phyloP scores from a whole-genome alignment of 2,329 filamentous ascomycete species.

The Colletotrichum liaoningense region DNA sequence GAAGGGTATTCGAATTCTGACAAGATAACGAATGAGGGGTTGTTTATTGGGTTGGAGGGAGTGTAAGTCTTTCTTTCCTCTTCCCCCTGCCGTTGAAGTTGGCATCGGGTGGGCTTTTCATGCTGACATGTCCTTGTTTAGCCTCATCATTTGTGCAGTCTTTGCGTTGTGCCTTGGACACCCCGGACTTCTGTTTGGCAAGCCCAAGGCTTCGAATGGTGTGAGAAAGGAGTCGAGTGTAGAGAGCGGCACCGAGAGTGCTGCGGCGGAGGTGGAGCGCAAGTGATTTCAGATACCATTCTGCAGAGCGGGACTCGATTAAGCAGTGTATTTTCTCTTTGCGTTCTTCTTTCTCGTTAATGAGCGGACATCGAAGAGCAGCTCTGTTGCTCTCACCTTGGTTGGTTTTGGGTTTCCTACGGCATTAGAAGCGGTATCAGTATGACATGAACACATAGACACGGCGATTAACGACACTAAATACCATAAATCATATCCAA shows the following conservation, averaged over 20 bases:
- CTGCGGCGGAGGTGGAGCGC: background rate
- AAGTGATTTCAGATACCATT: conserved; percentile 5
- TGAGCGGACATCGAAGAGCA: background rate
- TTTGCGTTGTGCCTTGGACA: conserved; percentile 52
- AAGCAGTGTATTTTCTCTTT: background rate
- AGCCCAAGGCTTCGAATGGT: background rate
- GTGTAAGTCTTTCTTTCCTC: conserved; percentile 46
- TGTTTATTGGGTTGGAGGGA: conserved; percentile 67
- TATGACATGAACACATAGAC: background rate
- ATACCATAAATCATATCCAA: background rate
- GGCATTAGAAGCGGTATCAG: background rate
- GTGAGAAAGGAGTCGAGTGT: conserved; percentile 29
- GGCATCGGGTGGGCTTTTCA: background rate
- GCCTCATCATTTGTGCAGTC: conserved; percentile 51
- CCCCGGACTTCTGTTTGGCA: conserved; percentile 52
- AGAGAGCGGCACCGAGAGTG: conserved; percentile 19
- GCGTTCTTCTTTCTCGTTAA: background rate
- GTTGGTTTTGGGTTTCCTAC: background rate
- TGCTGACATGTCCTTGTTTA: conserved; percentile 34
- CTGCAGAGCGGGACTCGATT: background rate
- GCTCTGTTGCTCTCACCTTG: background rate
- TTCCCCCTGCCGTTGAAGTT: conserved; percentile 35
- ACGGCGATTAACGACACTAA: background rate
- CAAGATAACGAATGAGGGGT: conserved; percentile 61
- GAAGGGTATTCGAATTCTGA: conserved; percentile 66